Conservation (phyloP, 2,329 filamentous ascomycete species). For the Phialophora chinensis region DNA sequence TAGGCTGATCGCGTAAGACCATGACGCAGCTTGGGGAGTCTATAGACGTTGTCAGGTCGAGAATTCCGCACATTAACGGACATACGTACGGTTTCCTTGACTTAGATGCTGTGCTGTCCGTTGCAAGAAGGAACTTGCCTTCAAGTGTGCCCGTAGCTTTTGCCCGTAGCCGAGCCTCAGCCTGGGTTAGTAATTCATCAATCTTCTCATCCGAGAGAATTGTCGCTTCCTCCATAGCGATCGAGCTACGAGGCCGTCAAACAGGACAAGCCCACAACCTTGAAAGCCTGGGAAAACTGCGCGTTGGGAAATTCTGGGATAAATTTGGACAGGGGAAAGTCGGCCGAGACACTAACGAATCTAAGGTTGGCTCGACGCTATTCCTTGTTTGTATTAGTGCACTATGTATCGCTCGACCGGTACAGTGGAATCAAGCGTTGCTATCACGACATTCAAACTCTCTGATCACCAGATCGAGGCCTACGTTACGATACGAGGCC, state of each 20-base stretch:
- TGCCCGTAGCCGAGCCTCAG: constrained; percentile 61
- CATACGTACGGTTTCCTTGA: constrained; percentile 32
- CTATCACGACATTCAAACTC: too few species aligned
- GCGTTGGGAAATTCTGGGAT: not conserved
- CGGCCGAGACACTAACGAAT: not conserved
- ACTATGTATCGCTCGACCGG: not conserved
- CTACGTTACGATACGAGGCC: too few species aligned
- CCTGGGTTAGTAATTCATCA: constrained; percentile 66
- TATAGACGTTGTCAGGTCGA: constrained; percentile 17
- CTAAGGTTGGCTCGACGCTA: not conserved
- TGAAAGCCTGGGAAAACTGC: not conserved
- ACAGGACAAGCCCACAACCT: not conserved
- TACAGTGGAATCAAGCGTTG: too few species aligned
- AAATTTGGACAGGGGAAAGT: not conserved
- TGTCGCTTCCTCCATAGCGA: constrained; percentile 25
- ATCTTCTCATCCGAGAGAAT: constrained; percentile 62
- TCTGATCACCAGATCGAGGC: too few species aligned
- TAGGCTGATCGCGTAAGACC: constrained; percentile 29
- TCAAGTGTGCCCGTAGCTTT: constrained; percentile 36
- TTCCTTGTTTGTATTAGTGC: not conserved
- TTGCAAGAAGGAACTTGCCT: constrained; percentile 29
- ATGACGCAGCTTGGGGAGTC: constrained; percentile 36
- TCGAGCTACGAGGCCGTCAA: not conserved
- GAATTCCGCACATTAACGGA: constrained; percentile 36
- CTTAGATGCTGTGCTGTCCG: constrained; percentile 13